phyloP scores from a whole-genome alignment of 2,329 filamentous ascomycete genomes.

The Trichoderma asperellum region DNA sequence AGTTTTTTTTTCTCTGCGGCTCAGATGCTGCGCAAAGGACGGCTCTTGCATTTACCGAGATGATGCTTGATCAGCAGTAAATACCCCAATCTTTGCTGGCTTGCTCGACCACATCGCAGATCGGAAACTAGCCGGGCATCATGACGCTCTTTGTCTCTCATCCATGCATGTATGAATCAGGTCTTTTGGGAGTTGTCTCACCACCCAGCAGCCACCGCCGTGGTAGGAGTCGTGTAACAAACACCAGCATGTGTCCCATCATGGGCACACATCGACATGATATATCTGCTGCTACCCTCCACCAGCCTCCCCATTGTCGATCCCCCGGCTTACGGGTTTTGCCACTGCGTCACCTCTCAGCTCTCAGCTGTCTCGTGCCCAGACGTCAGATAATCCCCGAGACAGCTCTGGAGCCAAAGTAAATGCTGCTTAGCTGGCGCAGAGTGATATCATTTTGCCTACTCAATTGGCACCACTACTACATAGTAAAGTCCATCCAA shows the following conservation, averaged over 20 bases:
- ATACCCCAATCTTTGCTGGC: background rate
- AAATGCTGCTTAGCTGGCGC: background rate
- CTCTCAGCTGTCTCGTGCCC: slow-evolving; percentile 7
- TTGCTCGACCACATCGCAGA: background rate
- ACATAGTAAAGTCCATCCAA: no score
- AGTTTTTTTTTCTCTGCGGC: background rate
- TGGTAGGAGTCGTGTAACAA: background rate
- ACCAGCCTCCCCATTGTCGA: background rate
- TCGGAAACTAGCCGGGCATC: background rate
- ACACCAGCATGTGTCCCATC: background rate
- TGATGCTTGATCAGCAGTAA: background rate
- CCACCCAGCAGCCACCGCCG: background rate
- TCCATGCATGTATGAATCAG: background rate
- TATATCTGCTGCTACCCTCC: background rate
- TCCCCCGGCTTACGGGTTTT: background rate
- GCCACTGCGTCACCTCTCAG: slow-evolving; percentile 17
- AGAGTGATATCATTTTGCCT: background rate
- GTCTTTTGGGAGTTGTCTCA: background rate
- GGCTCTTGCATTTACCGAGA: background rate
- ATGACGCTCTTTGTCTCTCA: background rate
- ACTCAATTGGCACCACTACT: background rate
- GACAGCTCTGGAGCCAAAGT: background rate
- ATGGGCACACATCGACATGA: background rate
- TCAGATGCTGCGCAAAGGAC: background rate
- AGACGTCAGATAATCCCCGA: background rate